phyloP scores from a whole-genome alignment of 2,329 filamentous ascomycete genomes.

The Monilinia aucupariae region DNA sequence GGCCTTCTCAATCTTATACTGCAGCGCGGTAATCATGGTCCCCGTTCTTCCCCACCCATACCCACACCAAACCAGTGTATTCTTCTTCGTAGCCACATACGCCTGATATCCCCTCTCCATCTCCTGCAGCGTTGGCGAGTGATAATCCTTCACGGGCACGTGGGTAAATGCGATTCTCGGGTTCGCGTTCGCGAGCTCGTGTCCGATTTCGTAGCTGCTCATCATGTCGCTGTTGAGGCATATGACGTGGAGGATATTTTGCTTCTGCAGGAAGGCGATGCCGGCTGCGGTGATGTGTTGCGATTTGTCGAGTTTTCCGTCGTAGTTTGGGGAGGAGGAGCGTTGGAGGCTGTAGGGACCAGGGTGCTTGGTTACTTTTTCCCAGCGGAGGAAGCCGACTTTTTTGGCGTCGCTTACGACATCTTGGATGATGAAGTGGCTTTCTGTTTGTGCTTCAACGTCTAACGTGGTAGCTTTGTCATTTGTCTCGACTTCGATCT shows the following conservation, averaged over 20 bases:
- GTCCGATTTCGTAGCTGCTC: not conserved
- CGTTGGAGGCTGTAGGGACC: not conserved
- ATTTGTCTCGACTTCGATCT: not conserved
- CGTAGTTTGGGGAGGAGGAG: not conserved
- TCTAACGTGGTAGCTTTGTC: not conserved
- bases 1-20: not conserved
- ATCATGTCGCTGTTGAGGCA: not conserved
- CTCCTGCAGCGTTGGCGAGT: not conserved
- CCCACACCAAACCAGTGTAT: not conserved
- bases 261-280: not conserved
- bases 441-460: not conserved
- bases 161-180: not conserved
- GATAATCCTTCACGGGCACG: not conserved
- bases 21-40: slow-evolving; percentile 1
- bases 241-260: not conserved
- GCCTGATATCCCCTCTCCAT: not conserved
- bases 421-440: not conserved
- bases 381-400: not conserved
- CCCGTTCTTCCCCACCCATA: not conserved
- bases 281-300: not conserved
- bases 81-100: not conserved
- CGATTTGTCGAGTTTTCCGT: not conserved
- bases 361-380: not conserved
- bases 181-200: not conserved
- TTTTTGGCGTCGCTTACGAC: not conserved